A percentile compares a stretch with the other conserved stretches of the same genome.
Conservation (phyloP, 2,329 filamentous ascomycete genomes). For the Fusarium algeriense region DNA sequence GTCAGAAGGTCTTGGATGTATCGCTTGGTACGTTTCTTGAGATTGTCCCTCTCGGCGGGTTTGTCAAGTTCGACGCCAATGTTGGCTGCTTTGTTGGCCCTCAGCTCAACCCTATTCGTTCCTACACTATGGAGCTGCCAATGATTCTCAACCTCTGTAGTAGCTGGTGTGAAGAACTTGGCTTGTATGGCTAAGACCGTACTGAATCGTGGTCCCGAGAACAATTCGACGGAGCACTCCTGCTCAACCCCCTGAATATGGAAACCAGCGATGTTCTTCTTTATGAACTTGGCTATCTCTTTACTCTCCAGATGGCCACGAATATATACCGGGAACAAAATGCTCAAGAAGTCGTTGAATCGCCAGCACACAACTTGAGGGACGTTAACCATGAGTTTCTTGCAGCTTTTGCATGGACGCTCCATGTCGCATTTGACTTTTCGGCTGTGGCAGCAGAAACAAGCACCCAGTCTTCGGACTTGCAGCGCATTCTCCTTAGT, state of each 20-base stretch:
- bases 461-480: slow-evolving; percentile 66
- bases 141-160: slow-evolving; percentile 62
- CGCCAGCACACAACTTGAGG: slow-evolving; percentile 71
- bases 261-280: slow-evolving; percentile 63
- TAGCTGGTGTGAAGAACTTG: slow-evolving; percentile 65
- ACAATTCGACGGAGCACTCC: slow-evolving; percentile 61
- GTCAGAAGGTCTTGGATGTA: slow-evolving; percentile 63
- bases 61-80: slow-evolving; percentile 63
- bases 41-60: slow-evolving; percentile 57
- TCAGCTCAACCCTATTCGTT: slow-evolving; percentile 56
- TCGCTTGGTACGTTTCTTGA: slow-evolving; percentile 60
- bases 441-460: slow-evolving; percentile 70
- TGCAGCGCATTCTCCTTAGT: slow-evolving; percentile 67
- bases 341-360: slow-evolving; percentile 66
- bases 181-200: slow-evolving; percentile 62
- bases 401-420: slow-evolving; percentile 68
- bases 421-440: slow-evolving; percentile 70
- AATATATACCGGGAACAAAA: slow-evolving; percentile 66
- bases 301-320: slow-evolving; percentile 64
- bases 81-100: slow-evolving; percentile 59
- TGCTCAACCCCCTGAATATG: slow-evolving; percentile 56
- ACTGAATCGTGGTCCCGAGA: slow-evolving; percentile 60
- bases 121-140: slow-evolving; percentile 59
- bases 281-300: slow-evolving; percentile 61
- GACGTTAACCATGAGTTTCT: slow-evolving; percentile 62